Conservation (phyloP, 1,284 basidiomycete genomes). For the Trichosporon sp. region DNA sequence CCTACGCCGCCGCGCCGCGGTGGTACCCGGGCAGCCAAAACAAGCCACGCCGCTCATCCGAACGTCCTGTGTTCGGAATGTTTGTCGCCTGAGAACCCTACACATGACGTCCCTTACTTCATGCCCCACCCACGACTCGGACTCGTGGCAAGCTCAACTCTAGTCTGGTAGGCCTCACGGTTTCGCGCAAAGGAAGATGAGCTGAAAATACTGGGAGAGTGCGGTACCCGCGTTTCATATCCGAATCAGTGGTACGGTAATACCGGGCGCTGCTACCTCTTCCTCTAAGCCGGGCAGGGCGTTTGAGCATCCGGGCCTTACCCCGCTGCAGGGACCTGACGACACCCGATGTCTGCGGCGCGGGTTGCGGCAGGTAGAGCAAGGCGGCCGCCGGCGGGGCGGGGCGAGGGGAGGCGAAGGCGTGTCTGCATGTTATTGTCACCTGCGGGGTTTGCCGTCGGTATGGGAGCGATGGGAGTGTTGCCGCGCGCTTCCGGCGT, state of each 20-base stretch:
- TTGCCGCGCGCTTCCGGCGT: conserved; percentile 3
- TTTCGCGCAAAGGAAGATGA: not conserved
- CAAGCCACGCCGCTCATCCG: not conserved
- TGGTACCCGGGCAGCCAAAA: not conserved
- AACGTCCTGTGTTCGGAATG: conserved; percentile 11
- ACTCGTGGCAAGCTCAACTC: not conserved
- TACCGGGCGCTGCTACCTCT: not conserved
- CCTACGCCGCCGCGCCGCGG: not conserved
- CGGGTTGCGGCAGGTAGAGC: not conserved
- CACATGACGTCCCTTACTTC: not conserved
- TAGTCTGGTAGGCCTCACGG: not conserved
- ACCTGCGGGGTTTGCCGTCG: conserved; percentile 1
- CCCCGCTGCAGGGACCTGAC: conserved; percentile 5
- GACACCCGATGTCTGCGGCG: conserved; percentile 1
- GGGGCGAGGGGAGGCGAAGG: no score
- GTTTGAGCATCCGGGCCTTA: not conserved
- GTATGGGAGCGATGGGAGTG: conserved; percentile 3
- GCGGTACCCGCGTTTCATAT: conserved; percentile 17
- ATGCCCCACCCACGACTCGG: not conserved
- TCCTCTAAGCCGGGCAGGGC: not conserved
- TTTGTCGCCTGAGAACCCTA: conserved; percentile 10
- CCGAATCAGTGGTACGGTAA: conserved; percentile 18
- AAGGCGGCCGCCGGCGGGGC: not conserved
- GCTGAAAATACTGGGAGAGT: conserved; percentile 8
- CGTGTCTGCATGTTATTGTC: not conserved